These are phyloP conservation scores for Phlyctochytrium bullatum DNA, from an alignment of 192 early-diverging fungal genomes.

Conservation along the genomic window DNA sequence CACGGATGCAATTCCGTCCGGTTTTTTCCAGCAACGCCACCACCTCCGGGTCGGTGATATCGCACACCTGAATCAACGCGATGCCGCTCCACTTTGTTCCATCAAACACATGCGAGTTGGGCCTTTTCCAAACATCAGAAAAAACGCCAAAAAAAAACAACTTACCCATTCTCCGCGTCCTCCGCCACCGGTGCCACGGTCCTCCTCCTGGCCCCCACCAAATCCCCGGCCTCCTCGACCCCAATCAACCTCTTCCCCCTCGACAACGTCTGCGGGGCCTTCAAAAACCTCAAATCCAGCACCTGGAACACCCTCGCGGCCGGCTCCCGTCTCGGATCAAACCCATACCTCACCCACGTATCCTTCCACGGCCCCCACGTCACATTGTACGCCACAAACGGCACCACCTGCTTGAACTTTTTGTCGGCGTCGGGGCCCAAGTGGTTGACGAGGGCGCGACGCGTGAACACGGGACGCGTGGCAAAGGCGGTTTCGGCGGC, in stretches of 20 bases:
- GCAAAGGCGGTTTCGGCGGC: conserved; percentile 20
- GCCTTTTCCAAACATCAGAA: too few relatives aligned
- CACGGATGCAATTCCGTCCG: conserved; percentile 14
- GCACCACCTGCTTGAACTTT: conserved; percentile 22
- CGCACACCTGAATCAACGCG: conserved; percentile 29
- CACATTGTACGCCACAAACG: conserved; percentile 25
- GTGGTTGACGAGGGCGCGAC: conserved; percentile 36
- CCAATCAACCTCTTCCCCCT: conserved; percentile 35
- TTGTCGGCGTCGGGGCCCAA: neutral
- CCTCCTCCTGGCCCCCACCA: conserved; percentile 7
- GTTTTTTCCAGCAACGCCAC: conserved; percentile 23
- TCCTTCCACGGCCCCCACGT: conserved; percentile 37
- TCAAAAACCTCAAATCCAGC: conserved; percentile 32
- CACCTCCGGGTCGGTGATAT: conserved; percentile 42
- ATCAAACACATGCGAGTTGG: conserved; percentile 40
- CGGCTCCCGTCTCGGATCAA: conserved; percentile 34
- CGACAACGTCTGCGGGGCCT: conserved; percentile 11
- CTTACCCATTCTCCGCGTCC: too few relatives aligned
- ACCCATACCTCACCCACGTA: conserved; percentile 42
- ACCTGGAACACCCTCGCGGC: conserved; percentile 34
- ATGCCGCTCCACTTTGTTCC: conserved; percentile 22
- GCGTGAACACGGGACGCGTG: conserved; percentile 31
- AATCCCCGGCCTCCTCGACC: conserved; percentile 13
- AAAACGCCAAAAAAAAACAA: conserved; percentile 19
- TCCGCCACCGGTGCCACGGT: neutral